Base-by-base conservation (phyloP, 2,329 filamentous ascomycete species). In the Fusarium musae region DNA sequence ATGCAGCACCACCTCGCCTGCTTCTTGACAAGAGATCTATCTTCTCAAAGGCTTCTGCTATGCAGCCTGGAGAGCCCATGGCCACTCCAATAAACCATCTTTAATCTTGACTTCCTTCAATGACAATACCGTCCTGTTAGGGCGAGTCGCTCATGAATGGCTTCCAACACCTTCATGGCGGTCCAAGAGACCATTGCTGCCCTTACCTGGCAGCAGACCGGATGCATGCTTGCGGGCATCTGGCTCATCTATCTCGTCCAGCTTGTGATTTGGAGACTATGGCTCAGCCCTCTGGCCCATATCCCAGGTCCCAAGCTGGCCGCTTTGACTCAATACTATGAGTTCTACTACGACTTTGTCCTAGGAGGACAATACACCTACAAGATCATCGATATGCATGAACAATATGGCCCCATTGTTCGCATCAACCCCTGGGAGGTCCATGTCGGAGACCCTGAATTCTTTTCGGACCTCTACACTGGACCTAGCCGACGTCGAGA, bases 261-360 rank as follows among this genome's bases (percentile, higher is more conserved):
- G 59, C 66, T 82, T 37, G 76, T 78, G 16, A 69, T 82, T 59
- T 75, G 76, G 58, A 75, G 83, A 56, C 70, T 84, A 30, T 82
- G 78, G 73, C 75, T 84, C 59, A 83, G 82, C 62, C 82, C 83
- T 16, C 77, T 84, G 42, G 78, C 82, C 52, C 77, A 79, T 59
- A 79, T 84, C 50, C 83, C 83, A 1, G 83, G 83, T 6, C 83
- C 83, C 58, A 82, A 74, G 69, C 78, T 84, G 37, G 82, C 83
- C 32, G 82, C 82, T 9, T 70, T 82, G 53, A 83, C 82, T 54
- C 77, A 80, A 57, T 82, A 80, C 77, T 84, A 84, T 63, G 82
- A 84, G 69, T 80, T 81, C 54, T 86, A 85, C 74, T 85, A 85
- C 65, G 84, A 86, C 61, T 77, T 85, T 26, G 61, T 84, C 46